Evolutionary conservation across 225 moss, liverwort and hornwort genomes (phyloP).

Genomic region (Pseudisothecium myosuroides): DNA sequence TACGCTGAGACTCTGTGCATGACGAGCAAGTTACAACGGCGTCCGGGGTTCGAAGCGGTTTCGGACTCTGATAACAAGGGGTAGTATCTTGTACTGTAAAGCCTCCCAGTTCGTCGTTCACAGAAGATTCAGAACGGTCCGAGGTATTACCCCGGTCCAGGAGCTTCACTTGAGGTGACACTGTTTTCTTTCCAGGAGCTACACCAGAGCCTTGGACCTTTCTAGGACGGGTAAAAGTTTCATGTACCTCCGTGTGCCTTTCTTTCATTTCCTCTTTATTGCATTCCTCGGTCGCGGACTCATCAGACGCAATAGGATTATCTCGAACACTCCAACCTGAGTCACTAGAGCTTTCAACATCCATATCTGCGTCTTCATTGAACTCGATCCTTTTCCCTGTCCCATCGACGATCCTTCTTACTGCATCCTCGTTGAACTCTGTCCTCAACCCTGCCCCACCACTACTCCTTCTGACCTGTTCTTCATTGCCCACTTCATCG

Average conservation of each 20-base stretch:
- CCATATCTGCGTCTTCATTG: conserved; percentile 58
- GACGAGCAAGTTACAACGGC: conserved; percentile 11
- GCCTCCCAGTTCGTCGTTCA: neutral
- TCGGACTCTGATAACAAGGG: neutral
- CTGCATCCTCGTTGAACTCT: conserved; percentile 5
- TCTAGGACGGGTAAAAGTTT: neutral
- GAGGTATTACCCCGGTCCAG: neutral
- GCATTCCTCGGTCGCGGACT: conserved; percentile 43
- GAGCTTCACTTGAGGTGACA: neutral
- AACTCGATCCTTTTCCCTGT: conserved; percentile 7
- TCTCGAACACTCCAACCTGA: conserved; percentile 81
- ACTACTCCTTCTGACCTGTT: neutral
- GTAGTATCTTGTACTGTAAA: neutral
- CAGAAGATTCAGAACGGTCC: neutral
- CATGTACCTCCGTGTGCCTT: conserved; percentile 1
- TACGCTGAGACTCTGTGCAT: conserved; percentile 22
- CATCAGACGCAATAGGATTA: conserved; percentile 74
- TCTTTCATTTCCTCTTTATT: conserved; percentile 36
- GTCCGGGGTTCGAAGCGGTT: neutral
- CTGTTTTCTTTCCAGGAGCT: neutral
- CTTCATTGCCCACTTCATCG: conserved; percentile 22
- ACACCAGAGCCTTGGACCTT: neutral
- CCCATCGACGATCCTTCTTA: conserved; percentile 7
- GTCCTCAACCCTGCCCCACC: neutral
- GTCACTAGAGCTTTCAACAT: conserved; percentile 79